Evolutionary conservation across 768 basidiomycete species (phyloP), one percentile per base, ranked within the genome.

Genomic region (Auricularia sp.): DNA sequence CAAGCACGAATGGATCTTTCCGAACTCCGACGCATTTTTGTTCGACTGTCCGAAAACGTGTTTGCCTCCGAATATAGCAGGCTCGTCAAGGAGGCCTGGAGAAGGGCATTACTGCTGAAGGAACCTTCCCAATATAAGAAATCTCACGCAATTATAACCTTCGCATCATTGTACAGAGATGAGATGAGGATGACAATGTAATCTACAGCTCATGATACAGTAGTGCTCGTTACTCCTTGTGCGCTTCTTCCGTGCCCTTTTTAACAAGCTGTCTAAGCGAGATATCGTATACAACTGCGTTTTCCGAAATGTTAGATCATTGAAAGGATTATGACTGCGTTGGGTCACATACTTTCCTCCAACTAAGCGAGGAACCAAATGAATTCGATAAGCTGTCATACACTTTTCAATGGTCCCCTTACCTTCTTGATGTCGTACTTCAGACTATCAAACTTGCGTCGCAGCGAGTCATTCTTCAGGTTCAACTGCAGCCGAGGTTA

Each of bases 391-490:
- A 29, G 29, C 29, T 3, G 2, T 29, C 29, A 29, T 29, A 29
- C 0, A 54, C 61, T 36, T 68, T 78, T 61, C 64, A 83, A 29
- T 29, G 91, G 90, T 85, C 92, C 91, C 77, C 92, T 90, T 18
- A 93, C 88, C 70, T 91, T 92, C 74, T 92, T 92, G 67, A 93
- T 82, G 71, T 92, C 91, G 67, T 92, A 93, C 71, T 93, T 92
- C 39, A 92, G 77, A 67, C 88, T 84, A 71, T 92, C 90, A 71
- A 89, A 93, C 63, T 90, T 77, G 66, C 89, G 82, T 3, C 90
- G 85, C 18, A 93, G 76, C 0, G 78, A 71, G 70, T 92, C 91
- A 65, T 92, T 92, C 71, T 92, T 92, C 21, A 93, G 77, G 70
- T 92, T 93, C 14, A 93, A 79, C 90, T 90, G 67, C 1, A 37